Base-by-base conservation (phyloP, 2,329 filamentous ascomycete genomes). In the Diaporthe helianthi region DNA sequence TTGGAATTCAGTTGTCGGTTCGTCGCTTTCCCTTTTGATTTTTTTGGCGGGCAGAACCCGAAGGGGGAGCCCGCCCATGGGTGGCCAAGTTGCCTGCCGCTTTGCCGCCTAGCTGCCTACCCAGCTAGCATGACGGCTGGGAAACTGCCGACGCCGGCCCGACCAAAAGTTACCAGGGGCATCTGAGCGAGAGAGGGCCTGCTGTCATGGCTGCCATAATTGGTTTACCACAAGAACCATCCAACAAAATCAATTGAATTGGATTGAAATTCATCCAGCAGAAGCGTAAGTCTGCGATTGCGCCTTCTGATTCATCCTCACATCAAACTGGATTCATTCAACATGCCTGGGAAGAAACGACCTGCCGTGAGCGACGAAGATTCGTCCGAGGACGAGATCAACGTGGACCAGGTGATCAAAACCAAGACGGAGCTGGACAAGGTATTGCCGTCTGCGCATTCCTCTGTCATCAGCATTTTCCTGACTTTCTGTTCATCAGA, bases 351-450 rank as follows among this genome's bases (percentile, higher is more conserved):
- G n/a, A 65, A 47, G 47, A 71, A 71, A 36, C 63, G 63, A 46
- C 63, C 55, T 22, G 63, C 67, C 38, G 67, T 22, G 12, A 44
- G 52, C 12, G 44, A 36, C 7, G 65, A 12, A 7, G 69, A 71
- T 33, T 71, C 69, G 26, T 66, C 69, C 17, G 68, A 64, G 29
- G 67, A 73, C 51, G 67, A 73, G 44, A 75, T 76, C 64, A 71
- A 74, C 49, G 65, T 72, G 33, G 60, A 65, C 53, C 67, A 60
- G 44, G 73, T 75, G 36, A 68, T 73, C 58, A 70, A 72, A 33
- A 73, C 75, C 55, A 70, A 69, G 68, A 58, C 69, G 54, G 71
- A 68, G 13, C 65, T 73, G 6, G 70, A 73, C 33, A 71, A 65
- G 31, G 71, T 71, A 71, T 38, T 22, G 4, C 3, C 4, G 8